Conservation (phyloP, 345 rosid genomes). For the Gossypium sturtianum region DNA sequence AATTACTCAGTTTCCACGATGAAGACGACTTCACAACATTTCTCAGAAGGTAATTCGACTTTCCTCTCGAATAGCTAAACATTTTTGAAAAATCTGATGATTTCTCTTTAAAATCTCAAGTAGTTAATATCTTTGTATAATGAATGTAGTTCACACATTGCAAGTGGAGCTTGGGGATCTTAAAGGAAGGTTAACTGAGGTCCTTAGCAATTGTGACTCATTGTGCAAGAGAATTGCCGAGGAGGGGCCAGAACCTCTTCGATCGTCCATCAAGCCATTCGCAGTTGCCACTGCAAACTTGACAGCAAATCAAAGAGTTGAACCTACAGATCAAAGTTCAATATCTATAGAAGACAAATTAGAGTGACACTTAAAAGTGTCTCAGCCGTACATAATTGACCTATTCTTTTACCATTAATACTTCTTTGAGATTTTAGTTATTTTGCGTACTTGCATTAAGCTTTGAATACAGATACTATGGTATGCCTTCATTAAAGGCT, state of each 20-base stretch:
- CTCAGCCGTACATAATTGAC: neutral
- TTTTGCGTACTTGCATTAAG: neutral
- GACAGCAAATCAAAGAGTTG: conserved; percentile 10
- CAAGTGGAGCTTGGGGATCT: conserved; percentile 91
- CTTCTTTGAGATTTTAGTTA: neutral
- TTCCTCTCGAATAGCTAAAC: neutral
- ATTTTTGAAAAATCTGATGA: conserved; percentile 1
- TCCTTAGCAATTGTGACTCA: conserved; percentile 69
- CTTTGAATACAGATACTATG: neutral
- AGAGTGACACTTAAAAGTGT: neutral
- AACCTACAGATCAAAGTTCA: neutral
- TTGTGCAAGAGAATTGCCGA: conserved; percentile 64
- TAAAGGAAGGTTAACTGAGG: conserved; percentile 86
- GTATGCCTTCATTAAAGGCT: neutral
- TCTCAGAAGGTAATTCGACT: conserved; percentile 62
- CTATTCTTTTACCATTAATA: neutral
- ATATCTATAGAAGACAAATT: conserved; percentile 5
- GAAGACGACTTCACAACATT: conserved; percentile 70
- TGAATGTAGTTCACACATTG: conserved; percentile 60
- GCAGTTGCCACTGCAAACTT: conserved; percentile 22
- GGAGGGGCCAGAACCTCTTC: conserved; percentile 80
- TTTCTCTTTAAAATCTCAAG: neutral
- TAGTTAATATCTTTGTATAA: conserved; percentile 11
- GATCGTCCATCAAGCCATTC: conserved; percentile 47
- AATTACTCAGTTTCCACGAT: conserved; percentile 65